A percentile compares a stretch with the other conserved stretches of the same genome.
These are phyloP conservation scores for Aspergillus jensenii DNA, from an alignment of 2,329 filamentous ascomycete species.

Conservation along the genomic window DNA sequence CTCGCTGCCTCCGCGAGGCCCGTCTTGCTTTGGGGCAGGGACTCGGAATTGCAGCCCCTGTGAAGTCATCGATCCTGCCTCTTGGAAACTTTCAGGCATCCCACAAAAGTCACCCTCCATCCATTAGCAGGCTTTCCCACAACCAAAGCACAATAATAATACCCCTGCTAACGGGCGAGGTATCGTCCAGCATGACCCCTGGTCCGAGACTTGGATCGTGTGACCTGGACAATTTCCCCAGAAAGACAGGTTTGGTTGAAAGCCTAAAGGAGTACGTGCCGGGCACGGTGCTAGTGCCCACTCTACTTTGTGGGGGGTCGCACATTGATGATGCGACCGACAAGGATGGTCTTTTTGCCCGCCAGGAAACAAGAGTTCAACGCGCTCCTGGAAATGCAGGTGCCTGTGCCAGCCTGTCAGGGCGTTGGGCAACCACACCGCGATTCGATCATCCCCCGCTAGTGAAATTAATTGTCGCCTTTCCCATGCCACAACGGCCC, in stretches of 20 bases:
- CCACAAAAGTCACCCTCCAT: background rate
- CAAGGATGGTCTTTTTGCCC: slow-evolving; percentile 1
- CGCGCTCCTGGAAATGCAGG: slow-evolving; percentile 20
- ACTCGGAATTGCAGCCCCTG: too few species aligned
- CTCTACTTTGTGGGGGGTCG: background rate
- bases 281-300: background rate
- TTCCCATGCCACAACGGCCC: slow-evolving; percentile 28
- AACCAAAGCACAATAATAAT: background rate
- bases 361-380: slow-evolving; percentile 12
- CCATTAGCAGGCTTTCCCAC: background rate
- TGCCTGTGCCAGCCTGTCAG: slow-evolving; percentile 17
- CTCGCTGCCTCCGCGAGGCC: too few species aligned
- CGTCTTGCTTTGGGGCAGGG: too few species aligned
- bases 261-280: background rate
- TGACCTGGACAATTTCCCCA: slow-evolving; percentile 13
- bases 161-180: background rate
- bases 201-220: slow-evolving; percentile 21
- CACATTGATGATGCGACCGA: slow-evolving; percentile 5
- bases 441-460: slow-evolving; percentile 18
- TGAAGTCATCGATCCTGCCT: background rate
- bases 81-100: background rate
- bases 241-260: background rate
- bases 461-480: slow-evolving; percentile 19
- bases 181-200: background rate
- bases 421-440: slow-evolving; percentile 22